Conservation (phyloP, 805 yeast species). For the Jamesozyma hellenica region DNA sequence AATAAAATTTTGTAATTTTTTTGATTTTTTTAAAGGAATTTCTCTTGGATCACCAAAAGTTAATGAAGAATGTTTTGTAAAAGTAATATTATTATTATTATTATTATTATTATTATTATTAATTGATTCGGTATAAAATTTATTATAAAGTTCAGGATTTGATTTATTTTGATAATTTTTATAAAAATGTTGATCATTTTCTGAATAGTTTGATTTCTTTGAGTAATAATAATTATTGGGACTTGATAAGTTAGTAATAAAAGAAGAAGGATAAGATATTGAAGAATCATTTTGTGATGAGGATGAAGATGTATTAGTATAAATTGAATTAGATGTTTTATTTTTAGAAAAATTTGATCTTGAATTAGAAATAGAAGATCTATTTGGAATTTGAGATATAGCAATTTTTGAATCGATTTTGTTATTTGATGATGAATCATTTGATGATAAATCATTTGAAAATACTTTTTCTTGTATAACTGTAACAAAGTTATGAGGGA, state of each 20-base stretch:
- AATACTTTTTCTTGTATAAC: conserved; percentile 24
- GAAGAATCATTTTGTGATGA: not conserved
- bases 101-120: not conserved
- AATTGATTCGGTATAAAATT: not conserved
- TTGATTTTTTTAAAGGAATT: not conserved
- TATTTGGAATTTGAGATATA: not conserved
- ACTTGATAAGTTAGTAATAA: conserved; percentile 1
- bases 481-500: conserved; percentile 80
- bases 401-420: not conserved
- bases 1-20: not conserved
- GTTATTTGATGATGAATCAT: not conserved
- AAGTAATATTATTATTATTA: too few species aligned
- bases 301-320: not conserved
- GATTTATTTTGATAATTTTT: conserved; percentile 2
- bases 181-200: not conserved
- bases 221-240: not conserved
- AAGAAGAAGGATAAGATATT: conserved; percentile 1
- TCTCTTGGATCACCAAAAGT: not conserved
- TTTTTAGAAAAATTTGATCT: too few species aligned
- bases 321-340: too few species aligned
- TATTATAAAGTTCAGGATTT: conserved; percentile 1
- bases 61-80: too few species aligned
- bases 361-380: not conserved
- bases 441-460: not conserved
- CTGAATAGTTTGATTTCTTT: not conserved